Evolutionary conservation across 176 grass and related monocot genomes (phyloP).

Genomic region (Eleusine coracana): DNA sequence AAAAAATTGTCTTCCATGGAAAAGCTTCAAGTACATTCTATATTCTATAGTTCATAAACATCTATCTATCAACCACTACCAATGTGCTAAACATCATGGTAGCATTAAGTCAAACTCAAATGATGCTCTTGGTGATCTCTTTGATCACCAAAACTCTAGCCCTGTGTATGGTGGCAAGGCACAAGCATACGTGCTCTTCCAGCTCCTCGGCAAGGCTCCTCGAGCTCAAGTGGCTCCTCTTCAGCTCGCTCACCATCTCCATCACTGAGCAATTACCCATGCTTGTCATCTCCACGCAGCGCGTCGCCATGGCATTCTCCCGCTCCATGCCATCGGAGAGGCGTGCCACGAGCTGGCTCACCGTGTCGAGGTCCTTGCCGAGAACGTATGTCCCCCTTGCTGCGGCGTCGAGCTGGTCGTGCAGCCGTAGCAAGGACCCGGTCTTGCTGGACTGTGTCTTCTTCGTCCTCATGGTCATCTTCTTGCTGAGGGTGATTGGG

Average conservation of each 20-base stretch:
- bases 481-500: slow-evolving; percentile 23
- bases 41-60: no score
- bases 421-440: slow-evolving; percentile 17
- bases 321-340: slow-evolving; percentile 50
- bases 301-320: slow-evolving; percentile 43
- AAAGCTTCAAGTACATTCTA: no score
- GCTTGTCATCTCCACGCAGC: slow-evolving; percentile 30
- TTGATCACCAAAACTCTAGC: slow-evolving; percentile 49
- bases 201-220: slow-evolving; percentile 41
- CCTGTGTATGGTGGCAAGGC: slow-evolving; percentile 55
- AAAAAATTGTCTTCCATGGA: no score
- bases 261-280: slow-evolving; percentile 26
- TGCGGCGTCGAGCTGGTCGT: slow-evolving; percentile 48
- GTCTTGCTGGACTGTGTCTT: not conserved
- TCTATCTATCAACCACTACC: no score
- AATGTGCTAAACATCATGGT: no score
- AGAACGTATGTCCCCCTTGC: slow-evolving; percentile 60
- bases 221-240: slow-evolving; percentile 33
- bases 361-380: slow-evolving; percentile 46
- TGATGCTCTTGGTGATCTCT: slow-evolving; percentile 33
- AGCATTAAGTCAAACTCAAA: not conserved
- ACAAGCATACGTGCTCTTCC: slow-evolving; percentile 46
- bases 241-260: slow-evolving; percentile 46
- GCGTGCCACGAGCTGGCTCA: slow-evolving; percentile 40
- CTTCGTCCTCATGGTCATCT: not conserved